Conservation (phyloP, 2,329 filamentous ascomycete species). For the Dothistroma pini region DNA sequence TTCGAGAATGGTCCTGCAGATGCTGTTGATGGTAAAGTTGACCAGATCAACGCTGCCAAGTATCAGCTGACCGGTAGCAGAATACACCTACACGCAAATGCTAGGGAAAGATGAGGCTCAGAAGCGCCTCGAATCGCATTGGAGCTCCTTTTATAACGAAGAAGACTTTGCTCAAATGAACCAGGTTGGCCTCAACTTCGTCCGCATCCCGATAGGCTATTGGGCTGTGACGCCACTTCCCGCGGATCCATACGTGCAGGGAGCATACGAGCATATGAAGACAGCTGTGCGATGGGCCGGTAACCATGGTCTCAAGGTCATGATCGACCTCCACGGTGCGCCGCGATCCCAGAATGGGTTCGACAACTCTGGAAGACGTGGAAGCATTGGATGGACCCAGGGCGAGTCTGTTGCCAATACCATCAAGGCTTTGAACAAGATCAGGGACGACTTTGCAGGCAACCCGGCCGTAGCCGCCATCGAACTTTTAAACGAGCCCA, state of each 20-base stretch:
- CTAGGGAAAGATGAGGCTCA: conserved; percentile 43
- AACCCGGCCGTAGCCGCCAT: conserved; percentile 47
- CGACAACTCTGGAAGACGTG: conserved; percentile 59
- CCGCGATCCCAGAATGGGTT: conserved; percentile 64
- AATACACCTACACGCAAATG: conserved; percentile 36
- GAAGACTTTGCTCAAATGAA: conserved; percentile 42
- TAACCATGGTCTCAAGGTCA: conserved; percentile 56
- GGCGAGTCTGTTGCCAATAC: conserved; percentile 43
- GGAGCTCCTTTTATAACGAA: conserved; percentile 40
- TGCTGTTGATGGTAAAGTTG: conserved; percentile 49
- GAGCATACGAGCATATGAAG: conserved; percentile 47
- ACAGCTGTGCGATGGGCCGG: conserved; percentile 53
- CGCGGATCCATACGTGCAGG: conserved; percentile 46
- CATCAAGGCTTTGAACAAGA: conserved; percentile 43
- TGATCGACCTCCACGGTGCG: conserved; percentile 65
- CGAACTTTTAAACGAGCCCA: conserved; percentile 48
- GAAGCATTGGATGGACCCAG: conserved; percentile 45
- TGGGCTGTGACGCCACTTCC: conserved; percentile 56
- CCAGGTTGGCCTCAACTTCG: conserved; percentile 36
- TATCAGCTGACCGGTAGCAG: conserved; percentile 13
- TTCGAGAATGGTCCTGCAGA: conserved; percentile 48
- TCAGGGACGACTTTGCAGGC: conserved; percentile 44
- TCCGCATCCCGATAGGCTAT: conserved; percentile 53
- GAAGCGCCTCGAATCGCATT: conserved; percentile 43
- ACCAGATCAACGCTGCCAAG: not conserved